Evolutionary conservation across 2,329 filamentous ascomycete species (phyloP).

Genomic region (Paecilomyces sp.): DNA sequence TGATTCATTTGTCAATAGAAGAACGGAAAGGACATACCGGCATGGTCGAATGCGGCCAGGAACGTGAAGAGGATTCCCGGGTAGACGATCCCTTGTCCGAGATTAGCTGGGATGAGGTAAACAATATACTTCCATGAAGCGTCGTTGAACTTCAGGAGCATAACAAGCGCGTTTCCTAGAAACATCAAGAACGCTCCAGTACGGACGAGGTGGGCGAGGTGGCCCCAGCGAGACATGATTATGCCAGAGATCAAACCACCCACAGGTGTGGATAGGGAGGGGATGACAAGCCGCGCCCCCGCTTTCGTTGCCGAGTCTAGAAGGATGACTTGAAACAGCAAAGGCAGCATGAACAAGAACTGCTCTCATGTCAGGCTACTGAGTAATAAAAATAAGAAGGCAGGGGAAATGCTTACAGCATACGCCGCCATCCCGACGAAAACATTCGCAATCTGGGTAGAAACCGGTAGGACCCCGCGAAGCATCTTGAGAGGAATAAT

Average conservation of each 20-base stretch:
- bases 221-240: constrained; percentile 43
- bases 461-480: constrained; percentile 46
- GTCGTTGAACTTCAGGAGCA: constrained; percentile 35
- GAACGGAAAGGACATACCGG: constrained; percentile 31
- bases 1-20: not conserved
- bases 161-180: constrained; percentile 36
- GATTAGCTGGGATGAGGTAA: constrained; percentile 39
- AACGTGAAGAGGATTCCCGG: constrained; percentile 52
- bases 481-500: constrained; percentile 47
- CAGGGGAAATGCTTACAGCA: constrained; percentile 40
- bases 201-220: constrained; percentile 34
- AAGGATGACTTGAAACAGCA: constrained; percentile 38
- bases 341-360: constrained; percentile 43
- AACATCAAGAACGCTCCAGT: constrained; percentile 37
- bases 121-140: constrained; percentile 39
- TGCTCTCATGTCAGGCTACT: constrained; percentile 5
- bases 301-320: constrained; percentile 39
- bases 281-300: constrained; percentile 37
- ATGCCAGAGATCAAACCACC: constrained; percentile 39
- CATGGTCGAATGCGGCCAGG: constrained; percentile 55
- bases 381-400: not conserved
- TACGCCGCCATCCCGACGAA: constrained; percentile 57
- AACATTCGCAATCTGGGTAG: constrained; percentile 53
- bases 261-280: constrained; percentile 39
- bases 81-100: constrained; percentile 42